A percentile compares a stretch with the other conserved stretches of the same genome.
phyloP scores from a whole-genome alignment of 2,329 filamentous ascomycete species.

The Cladophialophora bantiana region DNA sequence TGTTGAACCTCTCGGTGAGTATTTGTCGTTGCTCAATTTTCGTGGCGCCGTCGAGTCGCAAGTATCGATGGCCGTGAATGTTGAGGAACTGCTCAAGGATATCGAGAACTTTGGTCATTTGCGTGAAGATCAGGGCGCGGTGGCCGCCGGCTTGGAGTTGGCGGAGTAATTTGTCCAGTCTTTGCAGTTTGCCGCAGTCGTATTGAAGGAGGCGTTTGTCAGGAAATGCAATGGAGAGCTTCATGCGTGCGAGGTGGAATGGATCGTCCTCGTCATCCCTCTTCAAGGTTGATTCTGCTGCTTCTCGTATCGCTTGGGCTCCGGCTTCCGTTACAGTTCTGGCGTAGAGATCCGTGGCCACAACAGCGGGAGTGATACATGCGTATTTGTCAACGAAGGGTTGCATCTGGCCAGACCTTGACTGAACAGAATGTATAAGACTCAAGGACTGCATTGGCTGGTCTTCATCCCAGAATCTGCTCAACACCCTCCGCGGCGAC shows the following conservation, averaged over 20 bases:
- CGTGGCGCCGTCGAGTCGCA: slow-evolving; percentile 93
- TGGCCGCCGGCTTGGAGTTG: slow-evolving; percentile 88
- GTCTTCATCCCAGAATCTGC: slow-evolving; percentile 43
- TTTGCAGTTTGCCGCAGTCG: slow-evolving; percentile 95
- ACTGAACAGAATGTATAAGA: slow-evolving; percentile 76
- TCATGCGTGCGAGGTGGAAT: slow-evolving; percentile 92
- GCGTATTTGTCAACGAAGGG: slow-evolving; percentile 84
- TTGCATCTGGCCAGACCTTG: slow-evolving; percentile 75
- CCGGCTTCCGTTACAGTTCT: slow-evolving; percentile 70
- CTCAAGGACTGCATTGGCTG: slow-evolving; percentile 57
- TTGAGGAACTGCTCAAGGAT: slow-evolving; percentile 98
- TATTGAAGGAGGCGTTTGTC: slow-evolving; percentile 96
- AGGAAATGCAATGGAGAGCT: slow-evolving; percentile 92
- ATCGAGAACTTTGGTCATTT: slow-evolving; percentile 98
- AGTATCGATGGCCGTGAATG: slow-evolving; percentile 95
- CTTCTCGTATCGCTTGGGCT: slow-evolving; percentile 64
- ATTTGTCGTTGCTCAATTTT: slow-evolving; percentile 96
- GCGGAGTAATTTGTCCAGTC: slow-evolving; percentile 83
- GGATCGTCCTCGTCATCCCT: slow-evolving; percentile 65
- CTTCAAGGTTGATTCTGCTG: slow-evolving; percentile 57
- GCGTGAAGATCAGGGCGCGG: slow-evolving; percentile 95
- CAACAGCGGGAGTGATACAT: slow-evolving; percentile 87
- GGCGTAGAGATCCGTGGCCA: slow-evolving; percentile 77
- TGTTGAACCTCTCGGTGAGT: slow-evolving; percentile 95
- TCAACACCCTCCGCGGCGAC: slow-evolving; percentile 62